Conservation (phyloP, 2,329 filamentous ascomycete genomes). For the Alternaria novae-zelandiae region DNA sequence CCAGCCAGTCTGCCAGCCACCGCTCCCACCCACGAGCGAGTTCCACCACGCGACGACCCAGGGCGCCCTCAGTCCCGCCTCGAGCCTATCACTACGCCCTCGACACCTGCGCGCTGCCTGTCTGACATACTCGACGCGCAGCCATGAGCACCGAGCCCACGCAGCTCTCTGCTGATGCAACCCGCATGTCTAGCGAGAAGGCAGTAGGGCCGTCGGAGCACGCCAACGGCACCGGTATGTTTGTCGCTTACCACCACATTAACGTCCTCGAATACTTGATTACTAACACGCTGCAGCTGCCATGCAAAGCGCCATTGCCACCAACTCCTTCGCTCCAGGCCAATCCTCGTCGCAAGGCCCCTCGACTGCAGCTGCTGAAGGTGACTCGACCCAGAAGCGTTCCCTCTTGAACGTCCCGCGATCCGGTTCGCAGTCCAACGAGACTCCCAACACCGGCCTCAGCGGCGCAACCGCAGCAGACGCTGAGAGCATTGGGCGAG, state of each 20-base stretch:
- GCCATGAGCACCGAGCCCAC: conserved; percentile 47
- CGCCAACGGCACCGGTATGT: conserved; percentile 46
- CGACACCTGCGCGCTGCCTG: conserved; percentile 18
- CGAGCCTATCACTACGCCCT: conserved; percentile 20
- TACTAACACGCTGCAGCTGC: conserved; percentile 2
- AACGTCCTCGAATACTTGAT: not conserved
- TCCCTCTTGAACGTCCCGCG: conserved; percentile 47
- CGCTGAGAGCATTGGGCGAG: conserved; percentile 53
- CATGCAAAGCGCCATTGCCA: conserved; percentile 6
- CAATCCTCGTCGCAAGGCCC: conserved; percentile 35
- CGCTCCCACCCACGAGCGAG: conserved; percentile 19
- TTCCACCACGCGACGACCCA: conserved; percentile 17
- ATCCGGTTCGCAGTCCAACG: conserved; percentile 37
- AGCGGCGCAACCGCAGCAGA: conserved; percentile 55
- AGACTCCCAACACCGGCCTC: conserved; percentile 49
- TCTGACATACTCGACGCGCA: conserved; percentile 28
- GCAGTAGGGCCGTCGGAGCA: conserved; percentile 31
- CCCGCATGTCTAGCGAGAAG: conserved; percentile 40
- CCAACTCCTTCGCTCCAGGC: conserved; percentile 25
- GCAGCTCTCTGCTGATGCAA: conserved; percentile 35
- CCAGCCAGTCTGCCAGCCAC: conserved; percentile 20
- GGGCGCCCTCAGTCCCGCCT: conserved; percentile 6
- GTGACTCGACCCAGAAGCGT: conserved; percentile 44
- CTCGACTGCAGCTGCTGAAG: conserved; percentile 31
- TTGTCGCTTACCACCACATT: not conserved